phyloP scores from a whole-genome alignment of 1,284 basidiomycete genomes.

The Boletellus deceptivus region DNA sequence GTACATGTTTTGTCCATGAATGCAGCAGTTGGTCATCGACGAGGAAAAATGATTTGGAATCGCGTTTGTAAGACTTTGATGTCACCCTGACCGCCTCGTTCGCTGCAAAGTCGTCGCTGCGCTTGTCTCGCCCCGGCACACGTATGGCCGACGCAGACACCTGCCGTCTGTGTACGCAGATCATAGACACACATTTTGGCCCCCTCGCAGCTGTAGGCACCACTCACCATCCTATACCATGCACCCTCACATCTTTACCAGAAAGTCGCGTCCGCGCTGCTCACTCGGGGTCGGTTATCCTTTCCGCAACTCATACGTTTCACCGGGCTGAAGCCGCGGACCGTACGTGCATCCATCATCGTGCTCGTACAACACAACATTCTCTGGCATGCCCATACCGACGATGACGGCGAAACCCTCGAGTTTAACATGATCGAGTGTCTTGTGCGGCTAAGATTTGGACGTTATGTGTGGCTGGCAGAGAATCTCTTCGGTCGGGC shows the following conservation, averaged over 20 bases:
- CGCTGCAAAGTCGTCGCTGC: neutral
- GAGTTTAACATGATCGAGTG: constrained; percentile 82
- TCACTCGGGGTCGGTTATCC: constrained; percentile 81
- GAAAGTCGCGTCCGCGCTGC: constrained; percentile 80
- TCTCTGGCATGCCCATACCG: constrained; percentile 76
- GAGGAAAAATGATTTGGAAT: neutral
- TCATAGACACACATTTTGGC: constrained; percentile 79
- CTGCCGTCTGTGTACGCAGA: constrained; percentile 68
- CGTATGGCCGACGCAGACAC: constrained; percentile 75
- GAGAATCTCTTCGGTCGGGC: constrained; percentile 65
- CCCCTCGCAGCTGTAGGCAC: constrained; percentile 66
- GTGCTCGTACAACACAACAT: constrained; percentile 92
- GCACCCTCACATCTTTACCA: constrained; percentile 33
- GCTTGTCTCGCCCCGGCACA: neutral
- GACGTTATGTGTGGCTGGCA: constrained; percentile 73
- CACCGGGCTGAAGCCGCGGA: constrained; percentile 56
- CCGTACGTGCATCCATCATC: constrained; percentile 73
- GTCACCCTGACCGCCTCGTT: neutral
- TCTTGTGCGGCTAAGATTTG: constrained; percentile 74
- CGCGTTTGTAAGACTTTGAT: constrained; percentile 3
- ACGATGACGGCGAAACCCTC: constrained; percentile 74
- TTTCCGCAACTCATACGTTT: constrained; percentile 69
- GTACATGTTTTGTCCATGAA: constrained; percentile 7
- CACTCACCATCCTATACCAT: no score
- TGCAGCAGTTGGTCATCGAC: neutral